Evolutionary conservation across 176 grass and related monocot species (phyloP), one percentile per base, ranked within the genome.

Genomic region (Dendrocalamus sinicus): DNA sequence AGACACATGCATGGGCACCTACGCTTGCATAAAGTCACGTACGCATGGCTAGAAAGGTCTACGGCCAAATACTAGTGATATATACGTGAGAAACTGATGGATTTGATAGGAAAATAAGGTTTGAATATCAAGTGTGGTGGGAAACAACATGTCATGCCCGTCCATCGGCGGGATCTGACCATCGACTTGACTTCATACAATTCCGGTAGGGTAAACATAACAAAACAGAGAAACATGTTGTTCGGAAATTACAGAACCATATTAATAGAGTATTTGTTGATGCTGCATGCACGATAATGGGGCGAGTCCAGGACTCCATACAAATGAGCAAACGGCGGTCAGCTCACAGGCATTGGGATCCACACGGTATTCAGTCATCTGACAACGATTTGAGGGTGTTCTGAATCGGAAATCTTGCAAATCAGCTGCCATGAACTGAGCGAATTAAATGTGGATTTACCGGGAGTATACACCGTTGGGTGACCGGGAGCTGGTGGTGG

Each of bases 401-500:
- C 30, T 30, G 19, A n/a, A 86, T 67, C 59, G 86, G 73, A 30
- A 28, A 6, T 48, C 41, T 37, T 5, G 23, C 75, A 70, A 30
- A 70, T 8, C 32, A 7, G 41, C 14, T 20, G 11, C 9, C 16
- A 24, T 26, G 12, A 73, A 52, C 3, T 1, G 28, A 63, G 28
- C 84, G 40, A 4, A 23, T 70, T 57, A 53, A 4, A 66, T 20
- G 26, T 12, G 28, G 19, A 13, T 72, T 53, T n/a, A 82, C 80
- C 80, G 76, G 24, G 89, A 87, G 51, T 83, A 82, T 69, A 69
- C 87, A 85, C 95, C 91, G 22, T 68, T 65, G 12, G 93, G 91
- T 16, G 91, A 93, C 72, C 85, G 85, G 72, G 93, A 92, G 89
- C 83, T 83, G 86, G 76, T 92, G 4, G 85, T 94, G 70, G 92